Base-by-base conservation (phyloP, 805 yeast species). In the Sugiyamaella lignohabitans region DNA sequence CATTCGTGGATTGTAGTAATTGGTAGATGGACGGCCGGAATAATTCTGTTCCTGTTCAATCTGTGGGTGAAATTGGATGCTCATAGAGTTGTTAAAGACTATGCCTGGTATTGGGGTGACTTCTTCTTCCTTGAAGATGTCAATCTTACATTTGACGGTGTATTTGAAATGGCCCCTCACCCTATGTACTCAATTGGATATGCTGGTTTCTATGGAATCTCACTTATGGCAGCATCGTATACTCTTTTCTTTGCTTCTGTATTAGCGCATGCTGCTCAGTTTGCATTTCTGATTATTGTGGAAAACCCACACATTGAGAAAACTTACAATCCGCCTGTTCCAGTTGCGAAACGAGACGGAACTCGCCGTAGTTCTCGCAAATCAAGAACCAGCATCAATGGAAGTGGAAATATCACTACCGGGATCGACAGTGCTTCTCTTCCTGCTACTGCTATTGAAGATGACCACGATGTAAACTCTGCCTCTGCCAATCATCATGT, bases 51-150 rank as follows among this genome's bases (percentile, higher is more conserved):
- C 50, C 49, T 83, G 17, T 84, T 87, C 69, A 86, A 86, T 59
- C 69, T 83, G 23, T 83, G 93, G 88, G 95, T 86, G 40, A 86
- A 86, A 62, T 67, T 85, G 20, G 89, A 87, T 62, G 95, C 95
- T 29, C 95, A 86, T 62, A 75, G 88, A 54, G 88, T 86, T 17
- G 88, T 86, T 49, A 85, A 86, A 62, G 95, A 86, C 60, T 86
- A 80, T 61, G 95, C 95, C 8, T 86, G 95, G 95, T 86, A 86
- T 64, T 86, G 95, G 95, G 95, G 95, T 22, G 95, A 87, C 65
- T 86, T 86, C 67, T 86, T 86, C 73, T 86, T 86, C 67, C 69
- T 87, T 46, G 84, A 84, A 60, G 79, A 78, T 47, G 65, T 72
- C 38, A 82, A 82, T 49, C 72, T 86, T 57, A 82, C 85, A 24